A percentile compares a stretch with the other conserved stretches of the same genome.
Conservation (phyloP, 352 stramenopile species). For the Globisporangium nagaii region DNA sequence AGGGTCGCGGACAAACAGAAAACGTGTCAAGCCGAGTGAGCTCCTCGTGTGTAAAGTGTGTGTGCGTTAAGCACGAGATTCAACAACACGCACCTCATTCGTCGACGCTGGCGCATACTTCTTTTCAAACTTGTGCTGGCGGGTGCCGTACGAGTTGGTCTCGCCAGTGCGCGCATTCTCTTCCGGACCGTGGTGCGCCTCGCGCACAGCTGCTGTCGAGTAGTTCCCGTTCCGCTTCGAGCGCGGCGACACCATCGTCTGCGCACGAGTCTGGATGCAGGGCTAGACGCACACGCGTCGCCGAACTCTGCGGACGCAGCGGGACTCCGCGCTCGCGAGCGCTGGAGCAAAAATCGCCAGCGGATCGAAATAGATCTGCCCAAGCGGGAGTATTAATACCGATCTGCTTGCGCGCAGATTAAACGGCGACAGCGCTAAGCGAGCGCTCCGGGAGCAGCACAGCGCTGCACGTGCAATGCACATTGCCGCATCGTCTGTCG, state of each 20-base stretch:
- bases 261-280: no score
- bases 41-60: neutral
- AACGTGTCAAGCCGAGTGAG: neutral
- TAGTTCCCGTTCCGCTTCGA: slow-evolving; percentile 1
- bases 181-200: neutral
- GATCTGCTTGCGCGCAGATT: no score
- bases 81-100: slow-evolving; percentile 2
- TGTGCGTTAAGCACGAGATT: neutral
- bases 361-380: no score
- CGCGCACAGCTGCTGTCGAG: neutral
- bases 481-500: no score
- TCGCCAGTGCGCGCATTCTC: neutral
- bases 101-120: neutral
- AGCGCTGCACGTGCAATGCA: no score
- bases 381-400: no score
- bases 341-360: no score
- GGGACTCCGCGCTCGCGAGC: no score
- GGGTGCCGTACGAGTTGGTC: neutral
- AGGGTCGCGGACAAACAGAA: neutral
- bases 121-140: slow-evolving; percentile 7
- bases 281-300: no score
- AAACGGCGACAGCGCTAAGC: no score
- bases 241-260: slow-evolving; percentile 6
- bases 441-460: no score
- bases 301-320: no score